Evolutionary conservation across 2,329 filamentous ascomycete species (phyloP).

Genomic region (Pseudogymnoascus sp.): DNA sequence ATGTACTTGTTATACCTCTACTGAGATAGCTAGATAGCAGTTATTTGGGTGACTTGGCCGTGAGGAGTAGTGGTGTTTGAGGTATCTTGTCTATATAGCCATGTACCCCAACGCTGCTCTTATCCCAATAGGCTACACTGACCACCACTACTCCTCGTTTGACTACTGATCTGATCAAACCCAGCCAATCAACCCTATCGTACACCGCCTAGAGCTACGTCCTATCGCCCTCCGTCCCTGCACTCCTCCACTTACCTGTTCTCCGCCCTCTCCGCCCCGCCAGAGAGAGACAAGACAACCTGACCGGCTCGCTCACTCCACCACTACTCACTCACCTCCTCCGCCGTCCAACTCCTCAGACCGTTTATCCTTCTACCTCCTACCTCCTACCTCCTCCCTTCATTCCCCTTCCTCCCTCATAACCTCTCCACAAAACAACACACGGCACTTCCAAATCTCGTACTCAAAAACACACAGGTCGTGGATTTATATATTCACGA

Average conservation of each 20-base stretch:
- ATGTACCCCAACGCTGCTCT: background rate
- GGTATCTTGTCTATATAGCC: background rate
- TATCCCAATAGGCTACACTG: background rate
- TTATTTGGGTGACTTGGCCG: no score
- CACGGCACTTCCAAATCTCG: background rate
- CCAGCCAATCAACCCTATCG: no score
- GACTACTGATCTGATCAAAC: no score
- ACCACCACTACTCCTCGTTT: no score
- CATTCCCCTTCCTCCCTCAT: background rate
- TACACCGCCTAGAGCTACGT: background rate
- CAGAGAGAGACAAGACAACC: background rate
- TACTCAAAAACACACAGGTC: conserved; percentile 5
- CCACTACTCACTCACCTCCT: background rate
- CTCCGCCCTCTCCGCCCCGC: conserved; percentile 5
- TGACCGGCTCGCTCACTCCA: background rate
- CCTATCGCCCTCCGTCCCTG: conserved; percentile 13
- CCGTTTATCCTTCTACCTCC: conserved; percentile 14
- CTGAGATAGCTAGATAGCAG: background rate
- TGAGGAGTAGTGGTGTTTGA: no score
- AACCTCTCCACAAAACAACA: background rate
- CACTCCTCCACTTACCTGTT: conserved; percentile 13
- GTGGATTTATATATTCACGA: conserved; percentile 5
- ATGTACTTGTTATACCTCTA: background rate
- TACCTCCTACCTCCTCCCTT: conserved; percentile 17
- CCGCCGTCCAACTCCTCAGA: conserved; percentile 9